Evolutionary conservation across 345 rosid species (phyloP), one percentile per base, ranked within the genome.

Genomic region (Reutealis trisperma): DNA sequence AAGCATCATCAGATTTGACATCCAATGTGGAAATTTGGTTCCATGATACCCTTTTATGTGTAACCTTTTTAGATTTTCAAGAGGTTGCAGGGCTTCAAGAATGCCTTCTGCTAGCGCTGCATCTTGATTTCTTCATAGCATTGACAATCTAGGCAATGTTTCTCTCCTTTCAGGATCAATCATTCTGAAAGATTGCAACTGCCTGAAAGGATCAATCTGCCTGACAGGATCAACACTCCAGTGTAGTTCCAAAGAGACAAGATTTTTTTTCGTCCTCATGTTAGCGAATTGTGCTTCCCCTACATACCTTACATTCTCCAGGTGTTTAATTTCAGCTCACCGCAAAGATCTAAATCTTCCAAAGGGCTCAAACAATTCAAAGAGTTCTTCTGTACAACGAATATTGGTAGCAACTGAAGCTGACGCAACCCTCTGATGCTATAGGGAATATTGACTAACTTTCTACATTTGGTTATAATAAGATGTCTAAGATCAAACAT

Each of bases 31-130:
- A 62, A 70, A 70, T 25, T 15, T n/a, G 15, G 21, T 55, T 30
- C 80, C 75, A 2, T 61, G 62, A 41, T 70, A 70, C n/a, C 75
- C 63, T 47, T 77, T 41, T 22, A 77, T n/a, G 10, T 21, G 24
- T 32, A 77, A n/a, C 0, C 8, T 62, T 30, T 63, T 37, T 21
- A 77, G 64, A 54, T 71, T 77, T 51, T 25, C 70, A n/a, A 63
- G 80, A 22, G 80, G 75, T 32, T 54, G 71, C 3, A 77, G 75
- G 13, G 19, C 1, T 45, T 52, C 10, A 15, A 71, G 51, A 15
- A 70, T 24, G 6, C 22, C 21, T 24, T 62, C 70, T 21, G 47
- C 75, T 25, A 1, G 6, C n/a, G 8, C 25, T 44, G 7, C 4
- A 52, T 11, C 16, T 11, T 52, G 16, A 1, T 19, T 19, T 8